Evolutionary conservation across 176 grass and related monocot genomes (phyloP).

Genomic region (Rhipidocladum racemiflorum): DNA sequence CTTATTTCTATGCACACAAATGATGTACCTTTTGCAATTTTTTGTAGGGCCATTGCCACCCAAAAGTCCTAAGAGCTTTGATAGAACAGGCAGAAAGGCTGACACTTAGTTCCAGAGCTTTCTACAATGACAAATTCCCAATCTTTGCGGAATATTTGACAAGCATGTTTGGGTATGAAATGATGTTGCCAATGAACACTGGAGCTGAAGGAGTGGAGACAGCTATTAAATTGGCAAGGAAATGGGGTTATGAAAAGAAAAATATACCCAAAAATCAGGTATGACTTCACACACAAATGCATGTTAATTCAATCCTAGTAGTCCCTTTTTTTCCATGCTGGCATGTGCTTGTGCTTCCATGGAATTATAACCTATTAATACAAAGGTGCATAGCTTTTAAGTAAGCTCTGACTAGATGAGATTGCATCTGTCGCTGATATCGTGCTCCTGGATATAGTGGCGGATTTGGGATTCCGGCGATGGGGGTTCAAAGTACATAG

Average conservation of each 20-base stretch:
- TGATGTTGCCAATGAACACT: slow-evolving; percentile 99
- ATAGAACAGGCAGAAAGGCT: slow-evolving; percentile 79
- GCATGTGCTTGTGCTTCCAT: not conserved
- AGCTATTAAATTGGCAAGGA: slow-evolving; percentile 84
- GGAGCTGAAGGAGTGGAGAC: slow-evolving; percentile 98
- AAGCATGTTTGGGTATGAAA: slow-evolving; percentile 88
- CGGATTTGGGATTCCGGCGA: too few relatives aligned
- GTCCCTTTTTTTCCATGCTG: not conserved
- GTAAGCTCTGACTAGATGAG: not conserved
- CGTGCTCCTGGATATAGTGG: not conserved
- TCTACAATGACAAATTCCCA: slow-evolving; percentile 93
- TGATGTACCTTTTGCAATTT: not conserved
- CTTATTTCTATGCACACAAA: not conserved
- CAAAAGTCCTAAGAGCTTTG: slow-evolving; percentile 77
- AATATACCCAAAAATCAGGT: slow-evolving; percentile 79
- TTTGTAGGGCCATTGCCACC: slow-evolving; percentile 86
- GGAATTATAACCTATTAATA: not conserved
- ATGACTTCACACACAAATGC: not conserved
- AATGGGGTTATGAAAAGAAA: slow-evolving; percentile 99
- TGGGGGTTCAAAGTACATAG: too few relatives aligned
- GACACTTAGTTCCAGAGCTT: slow-evolving; percentile 95
- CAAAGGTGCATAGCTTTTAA: not conserved
- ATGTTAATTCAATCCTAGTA: slow-evolving; percentile 21
- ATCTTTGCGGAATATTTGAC: slow-evolving; percentile 74
- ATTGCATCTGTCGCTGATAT: not conserved